These are phyloP conservation scores for Coprinopsis strossmayeri DNA, from an alignment of 768 basidiomycete genomes.

Conservation along the genomic window DNA sequence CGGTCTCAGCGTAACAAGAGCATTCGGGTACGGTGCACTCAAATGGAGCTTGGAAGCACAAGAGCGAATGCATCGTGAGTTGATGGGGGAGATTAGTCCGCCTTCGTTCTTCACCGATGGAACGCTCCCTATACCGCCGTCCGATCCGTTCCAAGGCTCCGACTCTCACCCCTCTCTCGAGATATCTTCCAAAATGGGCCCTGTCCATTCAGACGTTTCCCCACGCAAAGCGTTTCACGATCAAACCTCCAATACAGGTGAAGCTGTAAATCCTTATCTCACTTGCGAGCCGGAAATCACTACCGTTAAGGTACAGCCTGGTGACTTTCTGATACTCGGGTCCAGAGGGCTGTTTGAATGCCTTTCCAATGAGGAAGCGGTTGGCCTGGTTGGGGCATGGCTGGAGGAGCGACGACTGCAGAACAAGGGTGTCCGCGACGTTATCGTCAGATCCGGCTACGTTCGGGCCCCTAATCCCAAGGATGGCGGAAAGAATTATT, in stretches of 20 bases:
- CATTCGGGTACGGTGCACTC: constrained; percentile 35
- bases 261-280: constrained; percentile 39
- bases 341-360: constrained; percentile 49
- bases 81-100: constrained; percentile 24
- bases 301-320: constrained; percentile 31
- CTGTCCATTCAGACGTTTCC: too few relatives aligned
- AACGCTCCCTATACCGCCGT: not conserved
- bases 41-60: constrained; percentile 38
- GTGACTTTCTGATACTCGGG: constrained; percentile 49
- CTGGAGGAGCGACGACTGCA: constrained; percentile 17
- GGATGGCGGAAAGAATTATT: too few relatives aligned
- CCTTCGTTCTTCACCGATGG: not conserved
- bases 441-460: too few relatives aligned
- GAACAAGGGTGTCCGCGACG: not conserved
- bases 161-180: too few relatives aligned
- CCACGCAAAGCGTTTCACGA: too few relatives aligned
- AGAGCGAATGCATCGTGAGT: constrained; percentile 25
- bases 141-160: constrained; percentile 13
- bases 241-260: too few relatives aligned
- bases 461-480: too few relatives aligned
- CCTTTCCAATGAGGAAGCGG: constrained; percentile 47
- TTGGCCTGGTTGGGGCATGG: constrained; percentile 46
- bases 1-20: constrained; percentile 24
- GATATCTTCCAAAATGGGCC: too few relatives aligned
- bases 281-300: constrained; percentile 47